phyloP scores from a whole-genome alignment of 2,329 filamentous ascomycete species.

The Phaeosphaeria sp. region DNA sequence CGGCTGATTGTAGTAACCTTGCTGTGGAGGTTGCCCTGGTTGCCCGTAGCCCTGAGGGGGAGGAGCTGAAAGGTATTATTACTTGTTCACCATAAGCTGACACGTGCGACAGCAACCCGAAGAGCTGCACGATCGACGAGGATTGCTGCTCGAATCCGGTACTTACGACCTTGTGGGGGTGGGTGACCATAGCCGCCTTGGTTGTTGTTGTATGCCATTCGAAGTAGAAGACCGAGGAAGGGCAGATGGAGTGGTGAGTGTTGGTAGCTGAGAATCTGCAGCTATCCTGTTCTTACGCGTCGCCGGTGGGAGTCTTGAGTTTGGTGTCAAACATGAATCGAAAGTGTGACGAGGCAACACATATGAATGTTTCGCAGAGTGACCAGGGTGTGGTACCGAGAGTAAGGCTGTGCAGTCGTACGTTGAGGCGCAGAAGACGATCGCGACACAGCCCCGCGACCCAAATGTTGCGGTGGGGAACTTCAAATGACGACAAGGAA shows the following conservation, averaged over 20 bases:
- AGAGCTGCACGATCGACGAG: constrained; percentile 13
- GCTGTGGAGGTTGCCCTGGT: constrained; percentile 25
- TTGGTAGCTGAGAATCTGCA: not conserved
- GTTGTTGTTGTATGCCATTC: constrained; percentile 39
- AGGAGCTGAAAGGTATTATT: constrained; percentile 37
- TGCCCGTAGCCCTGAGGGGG: constrained; percentile 36
- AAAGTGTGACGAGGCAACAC: not conserved
- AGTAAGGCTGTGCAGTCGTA: constrained; percentile 2
- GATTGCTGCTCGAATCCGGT: constrained; percentile 7
- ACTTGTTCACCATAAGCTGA: constrained; percentile 20
- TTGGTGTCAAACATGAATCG: not conserved
- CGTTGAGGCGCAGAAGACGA: constrained; percentile 8
- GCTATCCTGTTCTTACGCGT: not conserved
- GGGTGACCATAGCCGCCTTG: constrained; percentile 36
- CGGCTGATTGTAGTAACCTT: constrained; percentile 39
- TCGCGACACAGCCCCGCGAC: constrained; percentile 6
- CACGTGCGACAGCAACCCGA: constrained; percentile 13
- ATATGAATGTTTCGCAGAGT: not conserved
- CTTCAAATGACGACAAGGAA: constrained; percentile 3
- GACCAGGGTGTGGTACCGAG: not conserved
- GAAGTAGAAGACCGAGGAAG: not conserved
- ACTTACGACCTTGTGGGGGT: constrained; percentile 42
- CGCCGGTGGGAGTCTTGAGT: not conserved
- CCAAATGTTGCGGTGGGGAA: constrained; percentile 1
- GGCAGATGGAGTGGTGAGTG: not conserved